Evolutionary conservation across 2,329 filamentous ascomycete genomes (phyloP).

Genomic region (Aureobasidium subglaciale): DNA sequence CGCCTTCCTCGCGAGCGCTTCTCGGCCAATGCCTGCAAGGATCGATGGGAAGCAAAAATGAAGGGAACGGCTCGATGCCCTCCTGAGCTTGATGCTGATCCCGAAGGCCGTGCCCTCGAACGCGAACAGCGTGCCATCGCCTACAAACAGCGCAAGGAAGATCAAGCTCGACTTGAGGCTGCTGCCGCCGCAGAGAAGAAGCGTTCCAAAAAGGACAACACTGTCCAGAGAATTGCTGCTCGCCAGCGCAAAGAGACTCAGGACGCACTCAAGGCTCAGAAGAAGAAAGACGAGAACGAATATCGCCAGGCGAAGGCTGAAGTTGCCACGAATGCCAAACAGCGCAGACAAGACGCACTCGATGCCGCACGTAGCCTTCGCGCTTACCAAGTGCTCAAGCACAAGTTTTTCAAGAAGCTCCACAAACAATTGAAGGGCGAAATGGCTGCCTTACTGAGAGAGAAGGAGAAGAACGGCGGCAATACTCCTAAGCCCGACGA

Average conservation of each 20-base stretch:
- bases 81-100: slow-evolving; percentile 37
- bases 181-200: slow-evolving; percentile 17
- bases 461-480: background rate
- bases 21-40: slow-evolving; percentile 39
- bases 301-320: slow-evolving; percentile 9
- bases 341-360: slow-evolving; percentile 7
- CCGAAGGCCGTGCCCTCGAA: slow-evolving; percentile 31
- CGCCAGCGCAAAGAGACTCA: slow-evolving; percentile 7
- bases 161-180: slow-evolving; percentile 12
- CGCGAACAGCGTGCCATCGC: slow-evolving; percentile 24
- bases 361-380: background rate
- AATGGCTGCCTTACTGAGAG: slow-evolving; percentile 1
- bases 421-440: slow-evolving; percentile 15
- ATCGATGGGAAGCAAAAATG: slow-evolving; percentile 35
- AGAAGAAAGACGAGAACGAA: background rate
- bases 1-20: slow-evolving; percentile 37
- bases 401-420: background rate
- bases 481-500: background rate
- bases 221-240: slow-evolving; percentile 17
- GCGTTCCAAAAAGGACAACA: background rate
- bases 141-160: slow-evolving; percentile 22
- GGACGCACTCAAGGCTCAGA: background rate
- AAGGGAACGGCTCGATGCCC: slow-evolving; percentile 40
- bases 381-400: slow-evolving; percentile 5
- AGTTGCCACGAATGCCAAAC: background rate